Conservation (phyloP, 306 rosid species). For the Vicia sativa region DNA sequence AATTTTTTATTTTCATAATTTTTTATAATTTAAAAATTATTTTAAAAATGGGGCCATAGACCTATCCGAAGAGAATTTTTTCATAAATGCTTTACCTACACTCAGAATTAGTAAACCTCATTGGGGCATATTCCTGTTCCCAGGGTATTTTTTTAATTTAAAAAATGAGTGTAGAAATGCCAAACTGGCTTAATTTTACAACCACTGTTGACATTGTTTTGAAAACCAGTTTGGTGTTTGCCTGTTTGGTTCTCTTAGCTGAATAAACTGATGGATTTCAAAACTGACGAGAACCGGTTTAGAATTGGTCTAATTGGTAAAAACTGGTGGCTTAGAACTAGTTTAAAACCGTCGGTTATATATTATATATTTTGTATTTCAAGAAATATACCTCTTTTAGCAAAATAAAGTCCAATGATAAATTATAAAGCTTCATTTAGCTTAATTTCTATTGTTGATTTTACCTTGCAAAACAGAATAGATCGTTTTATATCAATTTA, state of each 20-base stretch:
- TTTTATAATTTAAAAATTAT: no score
- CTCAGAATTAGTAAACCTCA: constrained; percentile 10
- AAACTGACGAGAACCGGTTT: not conserved
- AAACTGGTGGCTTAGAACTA: not conserved
- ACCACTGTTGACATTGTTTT: not conserved
- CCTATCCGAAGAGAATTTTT: not conserved
- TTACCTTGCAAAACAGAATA: constrained; percentile 12
- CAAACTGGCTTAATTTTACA: constrained; percentile 3
- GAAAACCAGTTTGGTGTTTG: not conserved
- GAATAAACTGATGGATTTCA: not conserved
- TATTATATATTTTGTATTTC: not conserved
- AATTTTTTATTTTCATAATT: constrained; percentile 3
- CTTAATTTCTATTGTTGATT: not conserved
- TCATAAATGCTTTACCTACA: constrained; percentile 24
- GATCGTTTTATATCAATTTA: not conserved
- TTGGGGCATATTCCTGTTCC: not conserved
- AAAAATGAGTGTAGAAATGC: constrained; percentile 24
- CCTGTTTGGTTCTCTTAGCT: not conserved
- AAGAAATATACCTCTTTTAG: not conserved
- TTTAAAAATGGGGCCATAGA: no score
- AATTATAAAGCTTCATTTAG: constrained; percentile 8
- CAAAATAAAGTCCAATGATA: not conserved
- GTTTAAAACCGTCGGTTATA: not conserved
- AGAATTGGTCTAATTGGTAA: not conserved
- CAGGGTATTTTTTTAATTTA: not conserved